These are phyloP conservation scores for Suillus subalutaceus DNA, from an alignment of 768 basidiomycete genomes.

Conservation along the genomic window DNA sequence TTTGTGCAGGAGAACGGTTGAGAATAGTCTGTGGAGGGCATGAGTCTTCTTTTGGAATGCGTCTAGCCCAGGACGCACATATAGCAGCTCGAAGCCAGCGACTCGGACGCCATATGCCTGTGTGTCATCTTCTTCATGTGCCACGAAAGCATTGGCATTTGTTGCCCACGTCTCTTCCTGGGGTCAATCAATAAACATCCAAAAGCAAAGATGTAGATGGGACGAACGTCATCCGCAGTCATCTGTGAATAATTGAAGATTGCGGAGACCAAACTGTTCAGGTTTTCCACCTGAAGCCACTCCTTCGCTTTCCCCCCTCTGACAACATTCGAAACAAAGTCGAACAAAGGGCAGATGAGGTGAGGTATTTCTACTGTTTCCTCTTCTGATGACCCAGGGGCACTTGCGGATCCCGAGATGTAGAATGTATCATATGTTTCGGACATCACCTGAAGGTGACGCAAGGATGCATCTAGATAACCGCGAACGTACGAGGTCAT, in stretches of 20 bases:
- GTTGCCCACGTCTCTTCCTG: constrained; percentile 92
- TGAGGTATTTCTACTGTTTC: constrained; percentile 75
- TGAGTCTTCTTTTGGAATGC: constrained; percentile 7
- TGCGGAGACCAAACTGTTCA: constrained; percentile 51
- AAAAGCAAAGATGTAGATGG: neutral
- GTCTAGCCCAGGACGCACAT: constrained; percentile 45
- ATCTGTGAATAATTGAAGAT: constrained; percentile 82
- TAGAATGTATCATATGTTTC: constrained; percentile 66
- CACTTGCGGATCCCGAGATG: constrained; percentile 53
- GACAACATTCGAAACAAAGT: constrained; percentile 71
- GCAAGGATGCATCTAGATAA: constrained; percentile 59
- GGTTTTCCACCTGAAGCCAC: constrained; percentile 60
- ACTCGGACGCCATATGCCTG: constrained; percentile 81
- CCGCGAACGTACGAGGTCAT: constrained; percentile 64
- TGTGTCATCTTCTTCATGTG: constrained; percentile 93
- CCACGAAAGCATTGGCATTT: constrained; percentile 90
- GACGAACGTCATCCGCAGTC: constrained; percentile 82
- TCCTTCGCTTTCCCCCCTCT: constrained; percentile 65
- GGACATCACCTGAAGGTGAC: constrained; percentile 61
- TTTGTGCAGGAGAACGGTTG: constrained; percentile 53
- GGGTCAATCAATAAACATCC: constrained; percentile 10
- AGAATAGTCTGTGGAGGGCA: constrained; percentile 52
- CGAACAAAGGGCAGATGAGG: constrained; percentile 77
- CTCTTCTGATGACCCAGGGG: constrained; percentile 74
- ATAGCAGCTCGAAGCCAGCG: constrained; percentile 82